A percentile compares a stretch with the other conserved stretches of the same genome.
phyloP scores from a whole-genome alignment of 768 basidiomycete genomes.

The Pleurotus salmoneostramineus region DNA sequence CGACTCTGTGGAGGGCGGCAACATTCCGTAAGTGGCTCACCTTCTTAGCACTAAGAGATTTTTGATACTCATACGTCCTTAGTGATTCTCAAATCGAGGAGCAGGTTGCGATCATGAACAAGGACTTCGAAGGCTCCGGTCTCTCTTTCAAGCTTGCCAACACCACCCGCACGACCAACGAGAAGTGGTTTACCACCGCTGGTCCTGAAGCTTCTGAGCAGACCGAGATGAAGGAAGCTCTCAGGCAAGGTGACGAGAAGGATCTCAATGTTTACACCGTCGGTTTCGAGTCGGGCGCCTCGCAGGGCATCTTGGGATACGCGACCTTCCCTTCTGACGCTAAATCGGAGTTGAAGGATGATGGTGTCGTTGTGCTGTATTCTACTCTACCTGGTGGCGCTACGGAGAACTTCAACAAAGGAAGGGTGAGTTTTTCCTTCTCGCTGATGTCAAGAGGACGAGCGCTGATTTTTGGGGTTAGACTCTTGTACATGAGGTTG shows the following conservation, averaged over 20 bases:
- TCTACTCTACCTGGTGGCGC: constrained; percentile 42
- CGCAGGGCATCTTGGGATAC: constrained; percentile 46
- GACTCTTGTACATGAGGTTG: constrained; percentile 53
- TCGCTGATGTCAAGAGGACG: constrained; percentile 16
- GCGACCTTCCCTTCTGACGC: constrained; percentile 48
- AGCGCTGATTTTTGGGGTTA: constrained; percentile 15
- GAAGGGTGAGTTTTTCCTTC: constrained; percentile 22
- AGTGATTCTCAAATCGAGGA: constrained; percentile 31
- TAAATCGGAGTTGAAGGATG: constrained; percentile 32
- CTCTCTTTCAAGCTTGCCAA: constrained; percentile 35
- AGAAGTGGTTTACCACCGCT: constrained; percentile 44
- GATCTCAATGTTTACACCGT: constrained; percentile 51
- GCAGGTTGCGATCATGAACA: constrained; percentile 40
- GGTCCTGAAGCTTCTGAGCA: constrained; percentile 31
- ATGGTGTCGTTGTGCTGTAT: constrained; percentile 44
- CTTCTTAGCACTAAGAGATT: no score
- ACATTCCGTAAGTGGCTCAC: constrained; percentile 31
- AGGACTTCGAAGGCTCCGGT: constrained; percentile 32
- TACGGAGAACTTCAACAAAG: constrained; percentile 36
- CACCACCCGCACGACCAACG: constrained; percentile 38
- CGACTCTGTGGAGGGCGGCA: constrained; percentile 29
- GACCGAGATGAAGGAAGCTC: constrained; percentile 43
- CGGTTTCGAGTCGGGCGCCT: constrained; percentile 36
- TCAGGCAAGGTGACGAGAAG: constrained; percentile 34
- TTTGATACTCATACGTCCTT: no score